Evolutionary conservation across 257 asterid species (phyloP).

Genomic region (Lavandula angustifolia): DNA sequence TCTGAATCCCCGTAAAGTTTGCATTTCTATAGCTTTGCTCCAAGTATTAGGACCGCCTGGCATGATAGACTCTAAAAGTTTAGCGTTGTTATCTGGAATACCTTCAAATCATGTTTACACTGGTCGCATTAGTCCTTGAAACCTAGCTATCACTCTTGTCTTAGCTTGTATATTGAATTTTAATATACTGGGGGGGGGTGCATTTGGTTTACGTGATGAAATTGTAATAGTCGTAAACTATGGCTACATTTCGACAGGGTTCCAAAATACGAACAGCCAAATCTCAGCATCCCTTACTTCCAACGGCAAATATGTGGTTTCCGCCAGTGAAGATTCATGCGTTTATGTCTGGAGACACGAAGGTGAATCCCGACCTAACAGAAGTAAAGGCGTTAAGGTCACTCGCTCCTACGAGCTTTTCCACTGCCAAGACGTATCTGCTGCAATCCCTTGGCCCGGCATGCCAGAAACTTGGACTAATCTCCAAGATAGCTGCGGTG

Average conservation of each 20-base stretch:
- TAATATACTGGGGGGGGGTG: neutral
- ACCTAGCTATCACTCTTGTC: neutral
- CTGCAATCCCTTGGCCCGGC: constrained; percentile 97
- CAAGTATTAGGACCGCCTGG: neutral
- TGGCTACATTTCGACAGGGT: constrained; percentile 56
- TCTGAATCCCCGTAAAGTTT: neutral
- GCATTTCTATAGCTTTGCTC: neutral
- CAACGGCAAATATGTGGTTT: constrained; percentile 74
- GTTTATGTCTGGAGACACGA: constrained; percentile 97
- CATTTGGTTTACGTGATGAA: constrained; percentile 3
- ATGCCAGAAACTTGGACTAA: constrained; percentile 46
- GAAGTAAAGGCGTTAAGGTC: constrained; percentile 73
- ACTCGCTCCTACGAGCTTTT: constrained; percentile 81
- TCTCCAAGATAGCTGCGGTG: constrained; percentile 41
- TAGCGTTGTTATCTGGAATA: neutral
- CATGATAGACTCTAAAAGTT: neutral
- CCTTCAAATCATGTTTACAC: neutral
- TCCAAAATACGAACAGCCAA: constrained; percentile 86
- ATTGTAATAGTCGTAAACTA: constrained; percentile 10
- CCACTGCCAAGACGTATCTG: constrained; percentile 89
- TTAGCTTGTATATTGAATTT: neutral
- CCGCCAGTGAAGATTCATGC: constrained; percentile 93
- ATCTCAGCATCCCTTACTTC: constrained; percentile 88
- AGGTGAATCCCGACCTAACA: constrained; percentile 72
- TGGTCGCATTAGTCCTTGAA: neutral